Conservation (phyloP, 768 basidiomycete genomes). For the Cystobasidiopsis lactophilus region DNA sequence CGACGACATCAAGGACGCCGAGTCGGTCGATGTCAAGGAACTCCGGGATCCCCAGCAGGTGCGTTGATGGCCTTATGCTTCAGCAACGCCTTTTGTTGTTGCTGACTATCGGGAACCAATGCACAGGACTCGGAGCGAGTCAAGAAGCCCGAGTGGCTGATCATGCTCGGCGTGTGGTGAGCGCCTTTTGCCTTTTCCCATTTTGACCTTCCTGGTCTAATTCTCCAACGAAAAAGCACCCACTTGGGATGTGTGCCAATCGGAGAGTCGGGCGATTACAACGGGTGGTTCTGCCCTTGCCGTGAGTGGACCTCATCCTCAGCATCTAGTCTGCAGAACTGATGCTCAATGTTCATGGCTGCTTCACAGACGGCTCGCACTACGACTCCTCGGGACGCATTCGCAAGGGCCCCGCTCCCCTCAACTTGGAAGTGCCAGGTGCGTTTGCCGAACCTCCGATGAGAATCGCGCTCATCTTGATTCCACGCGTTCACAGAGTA, state of each 20-base stretch:
- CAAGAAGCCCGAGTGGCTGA: conserved; percentile 42
- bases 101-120: not conserved
- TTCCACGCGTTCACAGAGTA: conserved; percentile 1
- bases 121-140: conserved; percentile 55
- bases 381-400: conserved; percentile 95
- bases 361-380: conserved; percentile 97
- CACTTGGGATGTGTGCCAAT: conserved; percentile 80
- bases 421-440: conserved; percentile 64
- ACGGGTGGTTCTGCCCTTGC: conserved; percentile 51
- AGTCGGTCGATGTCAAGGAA: conserved; percentile 54
- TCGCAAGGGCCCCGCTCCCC: conserved; percentile 80
- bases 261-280: conserved; percentile 51
- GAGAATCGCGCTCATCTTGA: conserved; percentile 2
- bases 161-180: conserved; percentile 26
- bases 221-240: not conserved
- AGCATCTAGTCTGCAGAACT: conserved; percentile 18
- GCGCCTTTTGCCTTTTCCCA: not conserved
- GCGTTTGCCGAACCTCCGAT: not conserved
- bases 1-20: conserved; percentile 81
- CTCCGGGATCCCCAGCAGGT: conserved; percentile 68
- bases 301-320: not conserved
- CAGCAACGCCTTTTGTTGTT: not conserved
- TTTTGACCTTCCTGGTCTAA: too few species aligned
- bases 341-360: conserved; percentile 34
- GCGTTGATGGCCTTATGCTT: not conserved